Base-by-base conservation (phyloP, 352 stramenopile genomes). In the Globisporangium echinulatum region DNA sequence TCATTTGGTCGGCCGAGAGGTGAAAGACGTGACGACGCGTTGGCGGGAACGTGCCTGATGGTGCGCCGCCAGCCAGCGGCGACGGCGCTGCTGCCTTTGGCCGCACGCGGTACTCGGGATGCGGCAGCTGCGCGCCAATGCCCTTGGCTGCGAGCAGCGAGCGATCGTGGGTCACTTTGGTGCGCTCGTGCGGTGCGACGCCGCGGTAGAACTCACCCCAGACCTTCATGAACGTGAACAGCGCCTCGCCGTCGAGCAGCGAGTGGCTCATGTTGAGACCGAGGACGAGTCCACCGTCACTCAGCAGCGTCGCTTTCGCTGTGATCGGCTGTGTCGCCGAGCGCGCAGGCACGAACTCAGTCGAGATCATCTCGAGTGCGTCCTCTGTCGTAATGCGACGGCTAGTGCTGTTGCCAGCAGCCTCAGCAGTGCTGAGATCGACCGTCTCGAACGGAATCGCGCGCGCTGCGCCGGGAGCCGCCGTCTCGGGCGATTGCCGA, bases 171-270 rank as follows among this genome's bases (percentile, higher is more conserved):
- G 52, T 69, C 1, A 87, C 63, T 15, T 55, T 38, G 2, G 70
- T 48, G 15, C 70, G 63, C 9, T 77, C 51, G 1, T 63, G 25
- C 25, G 70, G 64, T 8, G 52, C 40, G 0, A 86, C 52, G 0
- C 58, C 61, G 43, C 69, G 74, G 61, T 84, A 87, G 61, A 79
- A 71, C 59, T 77, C 63, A 5, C 74, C 73, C 76, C 79, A 89
- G n/a, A 70, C 60, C 38, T 71, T 79, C 68, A 83, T 79, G 52
- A 89, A 84, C 8, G 72, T 87, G 64, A 87, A 84, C 54, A 80
- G 64, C 1, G 51, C 69, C 46, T 87, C 70, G 8, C 64, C 74
- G 38, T 88, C 79, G 15, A 87, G 62, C 38, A 88, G 54, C 3
- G 52, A 66, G 62, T 89, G 77, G 36, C 47, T 78, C 43, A 64